Evolutionary conservation across 352 stramenopile species (phyloP).

Genomic region (Phytophthora pistaciae): DNA sequence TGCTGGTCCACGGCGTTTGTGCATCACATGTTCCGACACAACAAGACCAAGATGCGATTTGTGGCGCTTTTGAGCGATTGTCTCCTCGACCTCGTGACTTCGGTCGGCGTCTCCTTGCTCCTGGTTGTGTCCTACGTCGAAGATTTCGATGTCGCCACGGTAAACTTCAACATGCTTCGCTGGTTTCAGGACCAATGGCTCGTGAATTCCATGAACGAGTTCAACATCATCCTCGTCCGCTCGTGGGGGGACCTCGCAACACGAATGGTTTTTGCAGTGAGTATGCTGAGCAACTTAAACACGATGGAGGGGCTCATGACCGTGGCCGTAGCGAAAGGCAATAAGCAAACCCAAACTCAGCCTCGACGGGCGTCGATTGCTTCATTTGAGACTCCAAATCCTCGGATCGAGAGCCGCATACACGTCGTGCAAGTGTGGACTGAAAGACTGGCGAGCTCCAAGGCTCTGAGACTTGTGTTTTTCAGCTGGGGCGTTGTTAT

Average conservation of each 20-base stretch:
- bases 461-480: conserved; percentile 22
- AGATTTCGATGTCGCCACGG: conserved; percentile 17
- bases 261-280: conserved; percentile 39
- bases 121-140: conserved; percentile 32
- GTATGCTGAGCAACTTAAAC: conserved; percentile 44
- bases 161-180: conserved; percentile 27
- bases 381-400: conserved; percentile 6
- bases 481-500: conserved; percentile 39
- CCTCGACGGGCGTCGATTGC: conserved; percentile 17
- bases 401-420: not conserved
- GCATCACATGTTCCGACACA: conserved; percentile 38
- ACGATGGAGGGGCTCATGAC: conserved; percentile 36
- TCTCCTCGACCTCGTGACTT: conserved; percentile 39
- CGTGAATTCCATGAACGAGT: conserved; percentile 41
- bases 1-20: conserved; percentile 48
- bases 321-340: conserved; percentile 1
- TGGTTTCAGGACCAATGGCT: conserved; percentile 48
- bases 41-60: conserved; percentile 35
- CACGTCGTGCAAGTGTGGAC: conserved; percentile 16
- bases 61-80: conserved; percentile 34
- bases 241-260: conserved; percentile 39
- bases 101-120: conserved; percentile 33
- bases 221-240: conserved; percentile 41
- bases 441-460: conserved; percentile 20
- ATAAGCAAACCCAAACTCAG: not conserved